Evolutionary conservation across 306 rosid species (phyloP).

Genomic region (Dryas octopetala): DNA sequence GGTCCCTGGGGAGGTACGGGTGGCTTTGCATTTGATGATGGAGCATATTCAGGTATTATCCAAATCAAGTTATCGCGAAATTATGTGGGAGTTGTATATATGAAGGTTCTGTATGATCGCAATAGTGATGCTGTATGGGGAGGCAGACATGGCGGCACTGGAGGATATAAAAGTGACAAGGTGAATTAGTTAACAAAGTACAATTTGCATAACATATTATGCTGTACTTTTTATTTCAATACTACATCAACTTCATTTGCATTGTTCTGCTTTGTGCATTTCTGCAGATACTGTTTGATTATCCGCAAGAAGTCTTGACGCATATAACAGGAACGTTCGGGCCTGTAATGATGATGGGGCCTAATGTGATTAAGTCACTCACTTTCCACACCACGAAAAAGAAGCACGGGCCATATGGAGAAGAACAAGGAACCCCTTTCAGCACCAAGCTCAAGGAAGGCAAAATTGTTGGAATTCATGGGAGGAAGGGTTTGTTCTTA

Average conservation of each 20-base stretch:
- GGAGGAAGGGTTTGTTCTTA: slow-evolving; percentile 76
- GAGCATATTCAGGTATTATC: slow-evolving; percentile 58
- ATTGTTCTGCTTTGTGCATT: neutral
- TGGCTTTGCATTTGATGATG: slow-evolving; percentile 70
- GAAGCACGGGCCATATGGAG: slow-evolving; percentile 80
- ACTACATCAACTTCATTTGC: neutral
- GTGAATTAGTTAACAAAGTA: slow-evolving; percentile 30
- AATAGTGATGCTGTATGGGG: slow-evolving; percentile 76
- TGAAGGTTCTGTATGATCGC: slow-evolving; percentile 62
- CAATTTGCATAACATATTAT: neutral
- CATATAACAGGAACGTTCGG: slow-evolving; percentile 76
- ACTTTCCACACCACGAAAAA: slow-evolving; percentile 68
- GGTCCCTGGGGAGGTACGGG: slow-evolving; percentile 93
- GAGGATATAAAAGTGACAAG: slow-evolving; percentile 82
- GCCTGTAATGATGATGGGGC: slow-evolving; percentile 79
- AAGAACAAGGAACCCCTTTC: slow-evolving; percentile 68
- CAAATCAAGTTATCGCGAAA: slow-evolving; percentile 69
- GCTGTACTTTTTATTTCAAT: neutral
- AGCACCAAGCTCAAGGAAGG: slow-evolving; percentile 70
- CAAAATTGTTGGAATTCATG: slow-evolving; percentile 79
- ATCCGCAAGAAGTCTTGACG: slow-evolving; percentile 75
- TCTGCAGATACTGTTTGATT: slow-evolving; percentile 71
- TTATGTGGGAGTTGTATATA: slow-evolving; percentile 62
- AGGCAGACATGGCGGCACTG: slow-evolving; percentile 68
- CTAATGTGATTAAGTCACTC: slow-evolving; percentile 64